A percentile compares a stretch with the other conserved stretches of the same genome.
These are phyloP conservation scores for Ceratopteris richardii DNA, from an alignment of 75 land plant species.

Conservation along the genomic window DNA sequence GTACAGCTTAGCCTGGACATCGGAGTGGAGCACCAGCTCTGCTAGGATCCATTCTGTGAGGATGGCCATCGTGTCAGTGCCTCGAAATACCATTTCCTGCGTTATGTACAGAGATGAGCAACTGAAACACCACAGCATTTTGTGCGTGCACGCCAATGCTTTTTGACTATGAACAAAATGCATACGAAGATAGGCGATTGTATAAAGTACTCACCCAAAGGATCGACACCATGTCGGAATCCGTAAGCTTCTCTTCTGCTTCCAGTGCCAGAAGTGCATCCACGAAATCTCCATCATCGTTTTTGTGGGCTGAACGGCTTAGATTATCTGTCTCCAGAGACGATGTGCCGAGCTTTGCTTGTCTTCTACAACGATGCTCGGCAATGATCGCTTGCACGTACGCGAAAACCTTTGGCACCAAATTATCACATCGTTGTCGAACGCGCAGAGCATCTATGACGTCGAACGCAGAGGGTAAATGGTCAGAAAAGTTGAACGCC, in stretches of 20 bases:
- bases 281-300: constrained; percentile 48
- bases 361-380: too few species aligned
- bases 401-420: constrained; percentile 43
- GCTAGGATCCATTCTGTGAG: constrained; percentile 46
- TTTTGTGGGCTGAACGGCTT: not conserved
- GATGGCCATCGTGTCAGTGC: too few species aligned
- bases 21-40: constrained; percentile 34
- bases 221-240: constrained; percentile 68
- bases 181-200: not conserved
- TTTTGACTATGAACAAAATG: not conserved
- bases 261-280: constrained; percentile 54
- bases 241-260: constrained; percentile 47
- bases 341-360: too few species aligned
- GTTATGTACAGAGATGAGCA: too few species aligned
- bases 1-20: constrained; percentile 17
- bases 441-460: constrained; percentile 40
- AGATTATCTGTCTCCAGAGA: too few species aligned
- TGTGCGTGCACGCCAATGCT: not conserved
- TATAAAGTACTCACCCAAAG: constrained; percentile 48
- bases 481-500: constrained; percentile 67
- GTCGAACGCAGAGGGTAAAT: constrained; percentile 35
- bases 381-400: constrained; percentile 44
- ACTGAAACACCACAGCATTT: too few species aligned
- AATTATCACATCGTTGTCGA: constrained; percentile 33
- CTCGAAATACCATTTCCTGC: too few species aligned